Evolutionary conservation across 768 basidiomycete genomes (phyloP).

Genomic region (Termitomyces sp.): DNA sequence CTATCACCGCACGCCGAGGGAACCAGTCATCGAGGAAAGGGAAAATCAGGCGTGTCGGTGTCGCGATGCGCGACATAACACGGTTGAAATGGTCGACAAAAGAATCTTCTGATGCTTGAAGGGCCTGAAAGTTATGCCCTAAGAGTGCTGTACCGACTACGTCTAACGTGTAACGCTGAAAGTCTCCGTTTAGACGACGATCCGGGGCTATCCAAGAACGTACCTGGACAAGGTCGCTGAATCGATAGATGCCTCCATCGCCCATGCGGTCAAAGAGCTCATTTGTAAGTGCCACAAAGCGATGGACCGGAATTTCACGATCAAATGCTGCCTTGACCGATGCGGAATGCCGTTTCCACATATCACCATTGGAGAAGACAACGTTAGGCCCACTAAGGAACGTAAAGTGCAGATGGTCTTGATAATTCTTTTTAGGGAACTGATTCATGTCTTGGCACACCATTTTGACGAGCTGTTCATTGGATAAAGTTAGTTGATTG

Average conservation of each 20-base stretch:
- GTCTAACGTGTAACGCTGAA: slow-evolving; percentile 31
- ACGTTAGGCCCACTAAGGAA: slow-evolving; percentile 32
- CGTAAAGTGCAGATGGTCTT: slow-evolving; percentile 31
- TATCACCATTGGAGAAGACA: slow-evolving; percentile 34
- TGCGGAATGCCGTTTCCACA: slow-evolving; percentile 32
- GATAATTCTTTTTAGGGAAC: slow-evolving; percentile 27
- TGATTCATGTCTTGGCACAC: slow-evolving; percentile 20
- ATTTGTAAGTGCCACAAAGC: slow-evolving; percentile 25
- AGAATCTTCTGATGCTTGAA: slow-evolving; percentile 25
- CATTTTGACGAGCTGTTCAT: slow-evolving; percentile 21
- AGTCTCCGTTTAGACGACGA: not conserved
- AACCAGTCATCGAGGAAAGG: slow-evolving; percentile 27
- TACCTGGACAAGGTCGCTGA: slow-evolving; percentile 24
- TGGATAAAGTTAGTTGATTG: not conserved
- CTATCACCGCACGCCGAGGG: slow-evolving; percentile 25
- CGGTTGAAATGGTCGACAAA: slow-evolving; percentile 33
- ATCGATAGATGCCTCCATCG: slow-evolving; percentile 23
- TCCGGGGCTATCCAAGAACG: not conserved
- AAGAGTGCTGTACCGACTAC: slow-evolving; percentile 33
- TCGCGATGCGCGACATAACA: slow-evolving; percentile 32
- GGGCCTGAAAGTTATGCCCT: slow-evolving; percentile 33
- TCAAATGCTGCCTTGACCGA: slow-evolving; percentile 32
- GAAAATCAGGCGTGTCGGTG: slow-evolving; percentile 28
- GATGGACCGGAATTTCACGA: slow-evolving; percentile 29
- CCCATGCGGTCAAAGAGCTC: slow-evolving; percentile 30